These are phyloP conservation scores for Brassica nigra DNA, from an alignment of 345 rosid genomes.

Conservation along the genomic window DNA sequence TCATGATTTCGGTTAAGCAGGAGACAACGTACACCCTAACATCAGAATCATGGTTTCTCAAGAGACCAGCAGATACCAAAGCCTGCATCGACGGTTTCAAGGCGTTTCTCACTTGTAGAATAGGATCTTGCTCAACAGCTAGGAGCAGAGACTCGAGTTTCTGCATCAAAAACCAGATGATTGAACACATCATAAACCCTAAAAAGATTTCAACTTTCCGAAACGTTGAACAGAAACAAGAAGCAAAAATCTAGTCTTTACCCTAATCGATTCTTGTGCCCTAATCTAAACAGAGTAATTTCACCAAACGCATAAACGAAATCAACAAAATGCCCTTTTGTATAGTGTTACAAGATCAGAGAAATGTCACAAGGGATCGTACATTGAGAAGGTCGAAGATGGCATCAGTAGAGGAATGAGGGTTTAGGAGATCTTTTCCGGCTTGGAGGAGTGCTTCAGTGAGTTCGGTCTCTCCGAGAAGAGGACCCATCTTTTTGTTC, in stretches of 20 bases:
- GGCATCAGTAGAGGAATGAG: conserved; percentile 51
- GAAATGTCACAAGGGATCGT: conserved; percentile 17
- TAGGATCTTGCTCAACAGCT: conserved; percentile 65
- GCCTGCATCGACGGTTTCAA: conserved; percentile 61
- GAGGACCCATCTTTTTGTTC: conserved; percentile 49
- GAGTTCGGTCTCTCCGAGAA: conserved; percentile 39
- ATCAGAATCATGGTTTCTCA: conserved; percentile 57
- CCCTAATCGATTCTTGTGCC: conserved; percentile 33
- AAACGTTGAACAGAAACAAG: neutral
- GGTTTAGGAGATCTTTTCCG: conserved; percentile 55
- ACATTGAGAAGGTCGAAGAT: conserved; percentile 64
- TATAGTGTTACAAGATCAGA: neutral
- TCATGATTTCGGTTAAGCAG: conserved; percentile 70
- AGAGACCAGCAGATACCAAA: conserved; percentile 52
- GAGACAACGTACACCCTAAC: conserved; percentile 69
- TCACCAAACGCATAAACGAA: neutral
- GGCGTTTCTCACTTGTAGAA: conserved; percentile 48
- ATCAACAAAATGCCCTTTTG: neutral
- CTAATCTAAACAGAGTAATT: neutral
- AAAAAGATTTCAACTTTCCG: conserved; percentile 14
- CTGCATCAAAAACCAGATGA: conserved; percentile 41
- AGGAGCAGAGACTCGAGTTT: conserved; percentile 56
- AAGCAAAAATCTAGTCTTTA: neutral
- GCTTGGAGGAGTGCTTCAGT: conserved; percentile 56
- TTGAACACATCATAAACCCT: conserved; percentile 19